phyloP scores from a whole-genome alignment of 441 rosid genomes.

The Codiaeum variegatum region DNA sequence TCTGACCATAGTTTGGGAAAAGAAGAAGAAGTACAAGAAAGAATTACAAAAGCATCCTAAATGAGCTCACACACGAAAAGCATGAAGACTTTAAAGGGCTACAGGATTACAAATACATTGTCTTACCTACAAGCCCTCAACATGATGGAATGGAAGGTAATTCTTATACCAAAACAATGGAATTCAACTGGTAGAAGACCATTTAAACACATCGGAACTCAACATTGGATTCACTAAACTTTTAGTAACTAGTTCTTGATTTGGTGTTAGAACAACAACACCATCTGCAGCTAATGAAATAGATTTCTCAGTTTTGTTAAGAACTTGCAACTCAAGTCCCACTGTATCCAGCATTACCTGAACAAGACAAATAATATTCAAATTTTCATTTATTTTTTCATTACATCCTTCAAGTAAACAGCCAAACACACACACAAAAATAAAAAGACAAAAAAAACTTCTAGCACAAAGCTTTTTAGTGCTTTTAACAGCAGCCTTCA shows the following conservation, averaged over 20 bases:
- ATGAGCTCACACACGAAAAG: neutral
- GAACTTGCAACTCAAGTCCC: constrained; percentile 87
- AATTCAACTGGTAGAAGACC: neutral
- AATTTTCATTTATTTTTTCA: neutral
- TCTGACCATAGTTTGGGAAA: neutral
- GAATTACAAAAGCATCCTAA: neutral
- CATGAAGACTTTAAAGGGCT: neutral
- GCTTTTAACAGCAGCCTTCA: constrained; percentile 73
- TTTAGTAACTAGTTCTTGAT: constrained; percentile 33
- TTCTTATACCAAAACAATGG: neutral
- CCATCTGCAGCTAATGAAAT: constrained; percentile 73
- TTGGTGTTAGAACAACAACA: constrained; percentile 69
- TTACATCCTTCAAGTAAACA: neutral
- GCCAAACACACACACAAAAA: neutral
- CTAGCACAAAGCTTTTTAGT: constrained; percentile 96
- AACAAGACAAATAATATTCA: constrained; percentile 9
- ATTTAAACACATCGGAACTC: neutral
- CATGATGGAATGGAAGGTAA: neutral
- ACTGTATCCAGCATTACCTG: constrained; percentile 97
- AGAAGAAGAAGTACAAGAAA: neutral
- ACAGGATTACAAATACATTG: neutral
- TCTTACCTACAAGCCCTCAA: neutral
- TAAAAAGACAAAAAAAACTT: constrained; percentile 27
- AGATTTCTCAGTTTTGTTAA: constrained; percentile 65
- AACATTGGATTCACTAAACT: neutral